These are phyloP conservation scores for Coemansia sp. DNA, from an alignment of 192 early-diverging fungal genomes.

Conservation along the genomic window DNA sequence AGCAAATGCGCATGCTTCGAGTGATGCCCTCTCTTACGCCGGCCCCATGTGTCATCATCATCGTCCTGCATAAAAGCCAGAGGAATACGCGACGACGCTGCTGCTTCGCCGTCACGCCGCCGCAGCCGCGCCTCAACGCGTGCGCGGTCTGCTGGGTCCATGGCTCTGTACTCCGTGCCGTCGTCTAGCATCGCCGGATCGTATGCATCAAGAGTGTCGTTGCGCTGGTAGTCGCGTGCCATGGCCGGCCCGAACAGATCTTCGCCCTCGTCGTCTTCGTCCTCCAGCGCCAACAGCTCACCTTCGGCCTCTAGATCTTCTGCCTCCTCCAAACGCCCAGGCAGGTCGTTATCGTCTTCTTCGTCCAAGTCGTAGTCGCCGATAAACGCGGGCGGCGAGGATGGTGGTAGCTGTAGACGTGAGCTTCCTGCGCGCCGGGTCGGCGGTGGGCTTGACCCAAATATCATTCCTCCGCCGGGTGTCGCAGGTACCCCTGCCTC, in stretches of 20 bases:
- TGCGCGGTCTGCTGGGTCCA: slow-evolving; percentile 75
- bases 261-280: slow-evolving; percentile 84
- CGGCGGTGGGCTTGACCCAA: slow-evolving; percentile 51
- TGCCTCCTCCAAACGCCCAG: slow-evolving; percentile 31
- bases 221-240: slow-evolving; percentile 84
- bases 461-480: slow-evolving; percentile 53
- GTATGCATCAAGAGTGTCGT: slow-evolving; percentile 74
- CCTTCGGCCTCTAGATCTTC: slow-evolving; percentile 46
- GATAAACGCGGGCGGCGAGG: slow-evolving; percentile 50
- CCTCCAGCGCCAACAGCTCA: slow-evolving; percentile 44
- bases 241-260: slow-evolving; percentile 89
- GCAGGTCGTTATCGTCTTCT: slow-evolving; percentile 24
- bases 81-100: slow-evolving; percentile 70
- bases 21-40: slow-evolving; percentile 18
- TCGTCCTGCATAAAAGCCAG: slow-evolving; percentile 88
- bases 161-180: slow-evolving; percentile 65
- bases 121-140: slow-evolving; percentile 79
- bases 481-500: slow-evolving; percentile 37
- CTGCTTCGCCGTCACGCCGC: slow-evolving; percentile 80
- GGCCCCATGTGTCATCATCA: slow-evolving; percentile 60
- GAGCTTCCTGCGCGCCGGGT: slow-evolving; percentile 33
- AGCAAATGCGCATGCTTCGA: slow-evolving; percentile 57
- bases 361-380: slow-evolving; percentile 18
- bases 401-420: slow-evolving; percentile 40
- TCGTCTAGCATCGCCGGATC: slow-evolving; percentile 88